Conservation (phyloP, 2,329 filamentous ascomycete species). For the Leptographium procerum region DNA sequence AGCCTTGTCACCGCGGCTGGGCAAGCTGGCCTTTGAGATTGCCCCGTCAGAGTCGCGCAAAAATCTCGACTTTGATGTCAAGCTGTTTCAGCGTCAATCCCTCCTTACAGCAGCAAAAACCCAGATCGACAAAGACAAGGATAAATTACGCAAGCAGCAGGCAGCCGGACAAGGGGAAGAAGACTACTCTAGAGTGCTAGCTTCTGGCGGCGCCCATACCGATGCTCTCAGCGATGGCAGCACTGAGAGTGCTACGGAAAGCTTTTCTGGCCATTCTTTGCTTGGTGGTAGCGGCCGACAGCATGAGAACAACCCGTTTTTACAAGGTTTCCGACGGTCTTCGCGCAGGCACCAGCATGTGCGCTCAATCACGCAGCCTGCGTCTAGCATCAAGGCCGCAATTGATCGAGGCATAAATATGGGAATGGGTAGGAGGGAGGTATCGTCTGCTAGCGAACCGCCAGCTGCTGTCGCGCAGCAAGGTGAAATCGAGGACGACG, state of each 20-base stretch:
- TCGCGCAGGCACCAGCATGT: background rate
- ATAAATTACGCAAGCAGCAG: background rate
- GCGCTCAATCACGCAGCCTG: conserved; percentile 4
- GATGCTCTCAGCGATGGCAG: conserved; percentile 3
- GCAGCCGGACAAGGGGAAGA: background rate
- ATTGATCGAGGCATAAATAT: background rate
- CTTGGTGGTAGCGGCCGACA: background rate
- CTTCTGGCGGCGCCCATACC: conserved; percentile 1
- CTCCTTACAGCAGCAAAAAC: conserved; percentile 10
- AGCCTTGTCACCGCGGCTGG: conserved; percentile 5
- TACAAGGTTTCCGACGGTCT: background rate
- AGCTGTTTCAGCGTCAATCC: conserved; percentile 12
- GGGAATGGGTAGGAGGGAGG: background rate
- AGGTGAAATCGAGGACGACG: background rate
- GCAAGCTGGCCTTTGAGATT: conserved; percentile 11
- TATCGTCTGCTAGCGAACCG: background rate
- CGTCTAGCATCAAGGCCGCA: background rate
- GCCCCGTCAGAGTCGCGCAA: conserved; percentile 8
- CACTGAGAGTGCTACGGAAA: background rate
- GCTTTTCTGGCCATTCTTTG: background rate
- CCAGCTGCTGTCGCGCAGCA: background rate
- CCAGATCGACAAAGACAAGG: conserved; percentile 6
- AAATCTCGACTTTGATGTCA: conserved; percentile 10
- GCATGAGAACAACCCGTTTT: background rate
- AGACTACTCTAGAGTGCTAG: background rate